These are phyloP conservation scores for Ustilago curta DNA, from an alignment of 1,284 basidiomycete genomes.

Conservation along the genomic window DNA sequence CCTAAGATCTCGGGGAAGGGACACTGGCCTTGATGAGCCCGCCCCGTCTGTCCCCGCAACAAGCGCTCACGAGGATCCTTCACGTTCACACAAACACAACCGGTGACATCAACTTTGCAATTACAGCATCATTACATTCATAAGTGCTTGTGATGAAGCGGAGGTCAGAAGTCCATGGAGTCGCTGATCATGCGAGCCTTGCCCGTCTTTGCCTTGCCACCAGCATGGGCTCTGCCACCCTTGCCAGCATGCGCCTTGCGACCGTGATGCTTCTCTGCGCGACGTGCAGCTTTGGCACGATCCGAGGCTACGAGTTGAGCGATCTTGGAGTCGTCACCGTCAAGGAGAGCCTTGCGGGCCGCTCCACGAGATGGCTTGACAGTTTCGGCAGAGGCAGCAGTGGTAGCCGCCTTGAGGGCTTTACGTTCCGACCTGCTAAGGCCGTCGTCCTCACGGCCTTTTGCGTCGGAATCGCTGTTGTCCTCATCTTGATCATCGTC, in stretches of 20 bases:
- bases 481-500: conserved; percentile 70
- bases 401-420: conserved; percentile 74
- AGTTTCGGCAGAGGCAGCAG: conserved; percentile 81
- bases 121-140: no score
- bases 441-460: conserved; percentile 75
- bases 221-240: conserved; percentile 73
- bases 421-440: conserved; percentile 65
- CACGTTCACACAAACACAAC: no score
- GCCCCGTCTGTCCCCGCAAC: no score
- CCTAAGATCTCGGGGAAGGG: no score
- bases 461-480: conserved; percentile 76
- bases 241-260: conserved; percentile 53
- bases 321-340: conserved; percentile 44
- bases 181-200: conserved; percentile 48
- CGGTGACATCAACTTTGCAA: no score
- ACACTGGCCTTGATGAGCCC: no score
- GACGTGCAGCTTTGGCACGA: conserved; percentile 46
- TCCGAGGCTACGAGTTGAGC: conserved; percentile 55
- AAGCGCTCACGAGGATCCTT: no score
- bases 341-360: conserved; percentile 27
- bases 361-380: conserved; percentile 39
- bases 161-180: conserved; percentile 43
- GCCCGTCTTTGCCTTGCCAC: conserved; percentile 73
- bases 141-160: neutral
- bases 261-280: conserved; percentile 56